Evolutionary conservation across 2,329 filamentous ascomycete species (phyloP), one percentile per base, ranked within the genome.

Genomic region (Fusarium gaditjirri): DNA sequence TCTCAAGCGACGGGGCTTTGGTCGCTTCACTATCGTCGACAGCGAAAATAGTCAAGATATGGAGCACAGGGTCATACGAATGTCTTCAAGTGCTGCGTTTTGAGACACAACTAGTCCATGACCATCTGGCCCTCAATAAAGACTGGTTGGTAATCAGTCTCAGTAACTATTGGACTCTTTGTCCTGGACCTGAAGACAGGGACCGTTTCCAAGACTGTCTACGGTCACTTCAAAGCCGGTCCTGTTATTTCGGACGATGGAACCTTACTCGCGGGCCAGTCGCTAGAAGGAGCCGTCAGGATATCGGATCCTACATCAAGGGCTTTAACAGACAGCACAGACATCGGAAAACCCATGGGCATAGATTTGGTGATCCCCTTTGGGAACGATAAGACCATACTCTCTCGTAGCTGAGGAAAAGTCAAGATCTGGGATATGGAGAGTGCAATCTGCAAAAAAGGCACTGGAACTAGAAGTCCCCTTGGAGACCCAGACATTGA

Each of bases 401-500:
- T 54, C 2, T 3, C 42, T 1, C 16, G 25, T 12, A 14, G 10
- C 6, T 16, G n/a, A 6, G 11, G 2, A 13, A 1, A 3, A 3
- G 3, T 44, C 8, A n/a, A 38, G 31, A 29, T 31, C 25, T 60
- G 57, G 57, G 21, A 54, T 13, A 8, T 44, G 25, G 1, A n/a
- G 16, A 36, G 16, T 23, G 31, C 16, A 13, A 13, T 3, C 1
- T 60, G 38, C 6, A 43, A 35, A 8, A 17, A 44, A 14, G 17
- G 17, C 21, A 21, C 8, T 33, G 8, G 27, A 47, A 8, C 21
- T 13, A n/a, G 9, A 31, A 16, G 14, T 16, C 6, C 27, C 9
- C 21, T 8, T 5, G 27, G 27, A 5, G 9, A 11, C 8, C 9
- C 4, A 5, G 21, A 31, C 27, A 31, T 31, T n/a, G 3, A 10